A percentile compares a stretch with the other conserved stretches of the same genome.
phyloP scores from a whole-genome alignment of 1,284 basidiomycete genomes.

The Cystobasidiaceae sp. region DNA sequence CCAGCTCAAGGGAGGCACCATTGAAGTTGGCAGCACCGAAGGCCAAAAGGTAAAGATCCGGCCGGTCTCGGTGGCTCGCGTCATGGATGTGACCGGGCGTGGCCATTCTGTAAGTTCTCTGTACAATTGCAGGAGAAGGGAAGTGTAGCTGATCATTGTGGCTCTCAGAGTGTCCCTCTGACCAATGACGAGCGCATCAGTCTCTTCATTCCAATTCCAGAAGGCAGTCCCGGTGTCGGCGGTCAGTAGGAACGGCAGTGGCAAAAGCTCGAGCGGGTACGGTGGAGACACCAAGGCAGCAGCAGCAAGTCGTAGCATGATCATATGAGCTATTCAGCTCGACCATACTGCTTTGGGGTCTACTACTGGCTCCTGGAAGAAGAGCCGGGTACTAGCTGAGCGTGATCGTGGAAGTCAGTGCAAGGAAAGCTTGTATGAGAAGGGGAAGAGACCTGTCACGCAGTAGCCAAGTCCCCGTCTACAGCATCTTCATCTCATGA shows the following conservation, averaged over 20 bases:
- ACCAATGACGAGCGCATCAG: conserved; percentile 8
- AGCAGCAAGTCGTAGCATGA: too few species aligned
- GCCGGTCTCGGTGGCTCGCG: not conserved
- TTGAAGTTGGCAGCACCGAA: conserved; percentile 7
- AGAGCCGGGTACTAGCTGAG: too few species aligned
- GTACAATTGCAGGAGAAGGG: not conserved
- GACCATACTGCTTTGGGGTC: too few species aligned
- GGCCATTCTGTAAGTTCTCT: not conserved
- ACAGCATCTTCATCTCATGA: not conserved
- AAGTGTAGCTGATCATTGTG: not conserved
- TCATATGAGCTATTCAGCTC: too few species aligned
- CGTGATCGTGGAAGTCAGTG: too few species aligned
- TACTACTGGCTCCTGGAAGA: too few species aligned
- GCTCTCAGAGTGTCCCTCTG: not conserved
- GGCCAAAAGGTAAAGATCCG: not conserved
- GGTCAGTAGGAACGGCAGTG: not conserved
- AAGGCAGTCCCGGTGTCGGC: not conserved
- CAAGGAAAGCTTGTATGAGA: too few species aligned
- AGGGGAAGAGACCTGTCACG: too few species aligned
- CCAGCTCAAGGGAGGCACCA: conserved; percentile 6
- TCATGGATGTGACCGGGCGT: conserved; percentile 6
- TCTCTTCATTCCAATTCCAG: conserved; percentile 1
- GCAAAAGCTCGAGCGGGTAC: not conserved
- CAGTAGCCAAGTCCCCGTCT: too few species aligned
- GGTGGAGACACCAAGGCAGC: too few species aligned